These are phyloP conservation scores for Thelonectria blattea DNA, from an alignment of 2,329 filamentous ascomycete species.

Conservation along the genomic window DNA sequence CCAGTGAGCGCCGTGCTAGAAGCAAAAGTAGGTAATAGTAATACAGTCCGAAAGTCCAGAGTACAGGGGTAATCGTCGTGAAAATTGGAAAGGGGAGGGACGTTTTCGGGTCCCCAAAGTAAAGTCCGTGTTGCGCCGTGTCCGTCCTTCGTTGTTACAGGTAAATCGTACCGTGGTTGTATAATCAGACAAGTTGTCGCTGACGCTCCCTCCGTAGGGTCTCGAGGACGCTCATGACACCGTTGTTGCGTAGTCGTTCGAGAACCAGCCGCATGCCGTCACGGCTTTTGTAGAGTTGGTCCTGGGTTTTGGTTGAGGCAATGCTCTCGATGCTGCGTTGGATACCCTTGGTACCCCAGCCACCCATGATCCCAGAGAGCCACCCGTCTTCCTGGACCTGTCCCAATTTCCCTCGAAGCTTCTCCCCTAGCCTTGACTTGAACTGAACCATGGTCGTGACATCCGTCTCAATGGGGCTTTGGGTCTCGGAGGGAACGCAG, in stretches of 20 bases:
- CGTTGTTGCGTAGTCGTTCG: slow-evolving; percentile 67
- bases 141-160: slow-evolving; percentile 37
- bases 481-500: slow-evolving; percentile 45
- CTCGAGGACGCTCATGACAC: slow-evolving; percentile 64
- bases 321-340: slow-evolving; percentile 82
- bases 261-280: slow-evolving; percentile 85
- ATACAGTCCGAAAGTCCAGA: slow-evolving; percentile 39
- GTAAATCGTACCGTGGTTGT: slow-evolving; percentile 23
- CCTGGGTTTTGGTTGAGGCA: slow-evolving; percentile 76
- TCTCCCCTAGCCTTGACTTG: slow-evolving; percentile 73
- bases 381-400: slow-evolving; percentile 55
- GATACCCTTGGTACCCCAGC: slow-evolving; percentile 73
- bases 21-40: slow-evolving; percentile 33
- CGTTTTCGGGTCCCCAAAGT: slow-evolving; percentile 12
- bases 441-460: slow-evolving; percentile 79
- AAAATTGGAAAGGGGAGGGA: slow-evolving; percentile 18
- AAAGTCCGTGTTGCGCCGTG: slow-evolving; percentile 26
- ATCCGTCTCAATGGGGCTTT: slow-evolving; percentile 57
- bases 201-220: slow-evolving; percentile 55
- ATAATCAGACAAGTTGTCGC: slow-evolving; percentile 37
- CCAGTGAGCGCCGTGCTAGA: slow-evolving; percentile 46
- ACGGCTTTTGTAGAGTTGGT: slow-evolving; percentile 79
- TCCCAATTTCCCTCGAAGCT: slow-evolving; percentile 62
- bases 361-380: slow-evolving; percentile 58
- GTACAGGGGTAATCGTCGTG: slow-evolving; percentile 27